Evolutionary conservation across 768 basidiomycete genomes (phyloP).

Genomic region (Hypholoma fasciculare): DNA sequence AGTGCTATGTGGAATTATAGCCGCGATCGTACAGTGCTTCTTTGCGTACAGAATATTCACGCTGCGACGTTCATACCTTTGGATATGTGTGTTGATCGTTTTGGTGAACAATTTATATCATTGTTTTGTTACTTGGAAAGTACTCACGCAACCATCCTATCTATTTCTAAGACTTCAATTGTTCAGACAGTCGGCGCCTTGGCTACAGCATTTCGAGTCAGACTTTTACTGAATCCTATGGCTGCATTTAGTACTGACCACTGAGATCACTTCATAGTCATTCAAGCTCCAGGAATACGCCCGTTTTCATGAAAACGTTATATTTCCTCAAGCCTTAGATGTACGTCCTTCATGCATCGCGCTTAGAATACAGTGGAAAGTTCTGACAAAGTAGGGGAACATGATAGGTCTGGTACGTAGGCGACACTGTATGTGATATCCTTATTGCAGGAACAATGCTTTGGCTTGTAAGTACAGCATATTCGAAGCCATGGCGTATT

Average conservation of each 20-base stretch:
- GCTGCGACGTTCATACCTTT: slow-evolving; percentile 2
- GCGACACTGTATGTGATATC: slow-evolving; percentile 12
- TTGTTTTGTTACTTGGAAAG: background rate
- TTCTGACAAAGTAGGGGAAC: background rate
- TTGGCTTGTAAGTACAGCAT: slow-evolving; percentile 8
- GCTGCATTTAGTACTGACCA: background rate
- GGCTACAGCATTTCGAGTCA: background rate
- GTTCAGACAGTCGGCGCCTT: slow-evolving; percentile 10
- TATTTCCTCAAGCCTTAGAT: slow-evolving; percentile 7
- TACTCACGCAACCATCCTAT: background rate
- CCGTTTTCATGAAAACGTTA: slow-evolving; percentile 5
- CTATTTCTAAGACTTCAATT: slow-evolving; percentile 1
- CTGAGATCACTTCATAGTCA: background rate
- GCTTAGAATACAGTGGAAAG: too few species aligned
- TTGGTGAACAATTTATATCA: background rate
- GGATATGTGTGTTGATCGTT: slow-evolving; percentile 7
- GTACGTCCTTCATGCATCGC: background rate
- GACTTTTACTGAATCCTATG: background rate
- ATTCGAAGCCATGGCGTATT: background rate
- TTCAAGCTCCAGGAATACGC: slow-evolving; percentile 9
- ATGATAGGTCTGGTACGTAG: slow-evolving; percentile 8
- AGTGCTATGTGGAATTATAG: slow-evolving; percentile 18
- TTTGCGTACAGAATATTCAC: slow-evolving; percentile 21
- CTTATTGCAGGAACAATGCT: slow-evolving; percentile 11
- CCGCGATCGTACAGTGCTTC: slow-evolving; percentile 18